phyloP scores from a whole-genome alignment of 2,329 filamentous ascomycete species.

The Drechslerella stenobrocha region DNA sequence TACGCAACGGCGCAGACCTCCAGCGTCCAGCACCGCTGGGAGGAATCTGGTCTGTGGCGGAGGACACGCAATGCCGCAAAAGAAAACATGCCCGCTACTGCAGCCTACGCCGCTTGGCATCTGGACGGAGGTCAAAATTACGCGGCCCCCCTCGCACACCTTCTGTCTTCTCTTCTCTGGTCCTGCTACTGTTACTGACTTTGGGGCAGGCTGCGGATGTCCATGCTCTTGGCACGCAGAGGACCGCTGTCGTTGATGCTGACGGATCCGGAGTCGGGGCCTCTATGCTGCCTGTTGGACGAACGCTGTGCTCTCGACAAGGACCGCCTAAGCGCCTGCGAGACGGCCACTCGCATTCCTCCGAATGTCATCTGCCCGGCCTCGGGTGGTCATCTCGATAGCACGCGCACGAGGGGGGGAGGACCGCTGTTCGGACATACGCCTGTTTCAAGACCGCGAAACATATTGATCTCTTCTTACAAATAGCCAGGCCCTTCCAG shows the following conservation, averaged over 20 bases:
- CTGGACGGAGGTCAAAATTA: slow-evolving; percentile 36
- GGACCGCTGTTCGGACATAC: background rate
- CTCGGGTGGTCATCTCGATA: no score
- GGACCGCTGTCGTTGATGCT: background rate
- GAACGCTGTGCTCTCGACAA: background rate
- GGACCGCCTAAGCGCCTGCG: background rate
- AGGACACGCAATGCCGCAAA: slow-evolving; percentile 48
- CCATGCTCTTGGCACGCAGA: no score
- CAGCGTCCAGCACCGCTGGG: slow-evolving; percentile 1
- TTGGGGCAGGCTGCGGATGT: no score
- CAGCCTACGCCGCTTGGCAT: slow-evolving; percentile 47
- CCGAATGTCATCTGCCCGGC: background rate
- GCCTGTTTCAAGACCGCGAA: slow-evolving; percentile 3
- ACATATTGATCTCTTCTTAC: background rate
- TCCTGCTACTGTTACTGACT: no score
- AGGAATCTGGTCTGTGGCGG: slow-evolving; percentile 35
- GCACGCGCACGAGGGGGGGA: no score
- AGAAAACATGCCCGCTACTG: slow-evolving; percentile 38
- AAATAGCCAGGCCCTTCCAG: background rate
- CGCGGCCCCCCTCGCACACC: slow-evolving; percentile 42
- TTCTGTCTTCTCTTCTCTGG: background rate
- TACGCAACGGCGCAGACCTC: slow-evolving; percentile 48
- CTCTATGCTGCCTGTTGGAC: no score
- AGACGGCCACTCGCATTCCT: background rate
- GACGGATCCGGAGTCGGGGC: slow-evolving; percentile 3